Percentiles rank a stretch among this genome's conserved stretches.
Conservation (phyloP, 805 yeast genomes). For the Lachancea waltii region DNA sequence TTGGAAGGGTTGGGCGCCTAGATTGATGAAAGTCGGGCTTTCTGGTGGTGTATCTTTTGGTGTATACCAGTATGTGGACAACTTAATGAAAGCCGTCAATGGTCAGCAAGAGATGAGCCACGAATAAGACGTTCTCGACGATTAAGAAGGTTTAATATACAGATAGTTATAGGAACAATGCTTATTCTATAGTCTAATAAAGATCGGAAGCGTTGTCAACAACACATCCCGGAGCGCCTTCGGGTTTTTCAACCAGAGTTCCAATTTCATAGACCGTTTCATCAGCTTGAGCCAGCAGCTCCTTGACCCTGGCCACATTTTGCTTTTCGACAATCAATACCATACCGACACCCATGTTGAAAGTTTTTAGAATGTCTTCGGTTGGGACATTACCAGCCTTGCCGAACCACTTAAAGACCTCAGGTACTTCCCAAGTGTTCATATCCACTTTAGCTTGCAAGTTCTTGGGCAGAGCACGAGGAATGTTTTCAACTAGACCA, state of each 20-base stretch:
- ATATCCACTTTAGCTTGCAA: conserved; percentile 79
- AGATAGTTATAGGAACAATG: background rate
- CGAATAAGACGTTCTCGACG: background rate
- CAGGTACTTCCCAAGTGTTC: conserved; percentile 75
- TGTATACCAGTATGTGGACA: conserved; percentile 54
- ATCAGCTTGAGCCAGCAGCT: conserved; percentile 53
- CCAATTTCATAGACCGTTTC: conserved; percentile 75
- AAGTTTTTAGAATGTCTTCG: conserved; percentile 78
- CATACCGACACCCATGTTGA: conserved; percentile 97
- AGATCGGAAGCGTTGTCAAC: conserved; percentile 38
- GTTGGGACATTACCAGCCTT: conserved; percentile 84
- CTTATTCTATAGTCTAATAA: conserved; percentile 15
- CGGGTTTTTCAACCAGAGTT: conserved; percentile 42
- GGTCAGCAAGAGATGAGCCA: conserved; percentile 1
- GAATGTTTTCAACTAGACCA: conserved; percentile 92
- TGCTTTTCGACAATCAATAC: conserved; percentile 70
- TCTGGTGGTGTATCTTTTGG: conserved; percentile 66
- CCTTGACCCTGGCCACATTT: conserved; percentile 52
- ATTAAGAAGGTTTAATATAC: background rate
- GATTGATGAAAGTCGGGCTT: conserved; percentile 62
- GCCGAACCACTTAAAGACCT: conserved; percentile 91
- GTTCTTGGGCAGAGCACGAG: conserved; percentile 81
- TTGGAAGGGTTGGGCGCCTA: conserved; percentile 58
- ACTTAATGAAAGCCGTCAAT: conserved; percentile 18
- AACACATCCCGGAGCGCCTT: conserved; percentile 53